A percentile compares a stretch with the other conserved stretches of the same genome.
Evolutionary conservation across 1,284 basidiomycete species (phyloP).

Genomic region (Boletus semigastroideus): DNA sequence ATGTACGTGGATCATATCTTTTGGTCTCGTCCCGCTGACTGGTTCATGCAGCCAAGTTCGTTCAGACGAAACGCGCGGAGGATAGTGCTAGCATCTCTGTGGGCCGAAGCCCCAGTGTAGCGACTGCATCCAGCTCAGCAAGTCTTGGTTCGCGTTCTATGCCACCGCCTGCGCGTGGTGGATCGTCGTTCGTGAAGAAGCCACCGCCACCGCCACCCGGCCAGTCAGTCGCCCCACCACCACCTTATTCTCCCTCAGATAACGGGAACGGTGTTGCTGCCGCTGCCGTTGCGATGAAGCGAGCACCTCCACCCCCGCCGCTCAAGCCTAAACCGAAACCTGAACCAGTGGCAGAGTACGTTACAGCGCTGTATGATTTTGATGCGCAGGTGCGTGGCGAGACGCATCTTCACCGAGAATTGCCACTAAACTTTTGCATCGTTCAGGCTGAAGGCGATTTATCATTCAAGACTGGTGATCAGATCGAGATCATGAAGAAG

Average conservation of each 20-base stretch:
- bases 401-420: neutral
- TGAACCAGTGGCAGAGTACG: slow-evolving; percentile 65
- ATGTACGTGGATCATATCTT: slow-evolving; percentile 50
- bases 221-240: slow-evolving; percentile 47
- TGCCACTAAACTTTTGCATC: neutral
- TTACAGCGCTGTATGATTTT: slow-evolving; percentile 96
- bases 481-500: slow-evolving; percentile 89
- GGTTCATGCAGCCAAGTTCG: slow-evolving; percentile 53
- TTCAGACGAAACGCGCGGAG: slow-evolving; percentile 53
- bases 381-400: slow-evolving; percentile 62
- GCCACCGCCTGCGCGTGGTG: slow-evolving; percentile 37
- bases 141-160: slow-evolving; percentile 43
- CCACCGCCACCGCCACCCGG: slow-evolving; percentile 45
- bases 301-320: slow-evolving; percentile 87
- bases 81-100: slow-evolving; percentile 33
- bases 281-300: slow-evolving; percentile 53
- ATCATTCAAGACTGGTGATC: slow-evolving; percentile 89
- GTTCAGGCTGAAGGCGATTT: slow-evolving; percentile 88
- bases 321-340: slow-evolving; percentile 79
- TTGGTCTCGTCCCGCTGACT: neutral
- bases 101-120: slow-evolving; percentile 39
- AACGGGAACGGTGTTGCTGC: slow-evolving; percentile 16
- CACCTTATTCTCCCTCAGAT: slow-evolving; percentile 41
- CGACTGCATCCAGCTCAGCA: slow-evolving; percentile 41
- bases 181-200: slow-evolving; percentile 45